phyloP scores from a whole-genome alignment of 768 basidiomycete species.

The Mycena albidolilacea region DNA sequence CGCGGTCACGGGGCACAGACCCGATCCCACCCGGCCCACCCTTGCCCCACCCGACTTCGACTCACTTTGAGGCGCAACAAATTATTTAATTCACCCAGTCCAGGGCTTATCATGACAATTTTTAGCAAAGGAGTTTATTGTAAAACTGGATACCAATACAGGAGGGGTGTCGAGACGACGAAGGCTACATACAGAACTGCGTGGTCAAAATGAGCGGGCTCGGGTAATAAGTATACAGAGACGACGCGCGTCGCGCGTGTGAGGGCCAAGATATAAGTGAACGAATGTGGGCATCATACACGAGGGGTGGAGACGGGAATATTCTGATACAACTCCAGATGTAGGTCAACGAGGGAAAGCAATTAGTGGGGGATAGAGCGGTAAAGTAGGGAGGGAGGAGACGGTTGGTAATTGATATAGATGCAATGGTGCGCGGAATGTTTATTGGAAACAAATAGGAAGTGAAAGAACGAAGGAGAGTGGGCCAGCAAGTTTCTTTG shows the following conservation, averaged over 20 bases:
- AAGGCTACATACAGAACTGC: slow-evolving; percentile 38
- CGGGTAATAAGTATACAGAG: slow-evolving; percentile 32
- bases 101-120: too few species aligned
- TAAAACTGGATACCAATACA: slow-evolving; percentile 36
- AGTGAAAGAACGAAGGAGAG: slow-evolving; percentile 34
- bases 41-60: too few species aligned
- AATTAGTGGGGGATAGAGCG: slow-evolving; percentile 39
- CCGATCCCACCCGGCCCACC: too few species aligned
- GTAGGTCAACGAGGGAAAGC: slow-evolving; percentile 22
- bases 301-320: slow-evolving; percentile 27
- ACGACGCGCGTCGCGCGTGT: slow-evolving; percentile 8
- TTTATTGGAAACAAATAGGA: slow-evolving; percentile 16
- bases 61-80: too few species aligned
- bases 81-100: too few species aligned
- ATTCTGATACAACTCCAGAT: slow-evolving; percentile 39
- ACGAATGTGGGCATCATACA: slow-evolving; percentile 38
- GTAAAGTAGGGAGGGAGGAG: slow-evolving; percentile 15
- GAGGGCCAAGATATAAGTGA: slow-evolving; percentile 35
- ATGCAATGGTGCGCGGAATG: slow-evolving; percentile 22
- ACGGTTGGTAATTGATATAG: slow-evolving; percentile 29
- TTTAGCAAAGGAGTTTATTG: slow-evolving; percentile 15
- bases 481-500: slow-evolving; percentile 41
- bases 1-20: background rate
- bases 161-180: slow-evolving; percentile 35
- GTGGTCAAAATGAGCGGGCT: slow-evolving; percentile 31